Base-by-base conservation (phyloP, 768 basidiomycete genomes). In the Boletus subcaerulescens region DNA sequence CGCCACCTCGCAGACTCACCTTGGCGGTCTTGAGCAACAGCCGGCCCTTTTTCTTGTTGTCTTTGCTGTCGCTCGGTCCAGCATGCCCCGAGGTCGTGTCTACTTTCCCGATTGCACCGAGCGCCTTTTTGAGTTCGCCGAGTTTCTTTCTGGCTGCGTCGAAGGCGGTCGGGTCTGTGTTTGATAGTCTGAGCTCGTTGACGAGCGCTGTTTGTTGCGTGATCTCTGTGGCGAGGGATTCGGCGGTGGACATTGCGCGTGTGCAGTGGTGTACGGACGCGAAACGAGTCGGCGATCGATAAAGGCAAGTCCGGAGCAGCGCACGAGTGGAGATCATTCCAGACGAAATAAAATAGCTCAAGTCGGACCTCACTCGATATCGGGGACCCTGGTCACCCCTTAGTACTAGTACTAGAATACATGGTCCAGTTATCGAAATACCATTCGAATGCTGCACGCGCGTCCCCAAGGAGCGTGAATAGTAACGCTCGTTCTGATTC, bases 1-100 rank as follows among this genome's bases (percentile, higher is more conserved):
- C 22, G 5, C 85, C 52, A 29, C 29, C 29, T 29, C 29, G 29
- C 29, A 29, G 29, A 29, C 29, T 29, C 50, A 90, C 93, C 83
- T 99, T 98, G 40, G 94, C 89, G 1, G 94, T 96, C 76, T 99
- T 99, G 61, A 99, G 79, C 53, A 89, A 66, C 58, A 98, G 66
- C 45, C 82, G 75, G 48, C 82, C 87, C 62, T 80, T 84, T 75
- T 87, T 88, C 75, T 84, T 84, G 46, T 68, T 77, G 15, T 73
- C 78, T 41, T 76, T 79, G 44, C 69, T 74, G n/a, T 55, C 65
- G 55, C 41, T 53, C 35, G 54, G n/a, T 48, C 75, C 76, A 47
- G 76, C 72, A 39, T 73, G 70, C 39, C 71, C 58, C 55, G 26
- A n/a, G n/a, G 33, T 38, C 53, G 67, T 74, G 43, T 45, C 58